These are phyloP conservation scores for Sphaceloma murrayae DNA, from an alignment of 2,329 filamentous ascomycete genomes.

Conservation along the genomic window DNA sequence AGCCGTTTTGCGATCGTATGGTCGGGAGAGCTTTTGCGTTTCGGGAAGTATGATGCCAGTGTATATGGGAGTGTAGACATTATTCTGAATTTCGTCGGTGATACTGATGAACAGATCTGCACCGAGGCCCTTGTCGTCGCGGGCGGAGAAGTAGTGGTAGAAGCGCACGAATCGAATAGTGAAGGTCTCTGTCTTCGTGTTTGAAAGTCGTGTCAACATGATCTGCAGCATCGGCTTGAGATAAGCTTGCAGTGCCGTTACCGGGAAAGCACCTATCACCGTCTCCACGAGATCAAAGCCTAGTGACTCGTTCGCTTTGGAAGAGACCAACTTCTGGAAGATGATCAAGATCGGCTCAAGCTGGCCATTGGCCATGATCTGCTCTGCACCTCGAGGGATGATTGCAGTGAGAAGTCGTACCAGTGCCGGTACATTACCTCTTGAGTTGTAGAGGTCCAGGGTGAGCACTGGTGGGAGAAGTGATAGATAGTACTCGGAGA, in stretches of 20 bases:
- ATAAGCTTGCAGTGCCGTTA: slow-evolving; percentile 65
- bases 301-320: slow-evolving; percentile 74
- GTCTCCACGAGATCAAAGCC: slow-evolving; percentile 86
- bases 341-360: slow-evolving; percentile 84
- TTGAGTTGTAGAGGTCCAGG: slow-evolving; percentile 79
- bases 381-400: slow-evolving; percentile 63
- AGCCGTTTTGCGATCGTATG: slow-evolving; percentile 84
- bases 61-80: slow-evolving; percentile 78
- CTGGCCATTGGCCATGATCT: slow-evolving; percentile 69
- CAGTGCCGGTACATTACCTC: slow-evolving; percentile 86
- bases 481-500: slow-evolving; percentile 71
- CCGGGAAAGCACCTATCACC: slow-evolving; percentile 62
- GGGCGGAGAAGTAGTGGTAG: slow-evolving; percentile 82
- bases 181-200: slow-evolving; percentile 71
- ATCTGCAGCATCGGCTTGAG: slow-evolving; percentile 72
- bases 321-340: slow-evolving; percentile 78
- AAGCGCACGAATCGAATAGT: slow-evolving; percentile 83
- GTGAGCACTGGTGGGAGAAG: slow-evolving; percentile 69
- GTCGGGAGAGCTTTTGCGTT: slow-evolving; percentile 77
- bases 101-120: slow-evolving; percentile 84
- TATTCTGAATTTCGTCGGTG: slow-evolving; percentile 70
- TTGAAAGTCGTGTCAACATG: slow-evolving; percentile 63
- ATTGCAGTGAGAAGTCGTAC: slow-evolving; percentile 76
- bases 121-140: slow-evolving; percentile 70
- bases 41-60: slow-evolving; percentile 76